phyloP scores from a whole-genome alignment of 208 protist species.

The Trypanosoma lewisi region DNA sequence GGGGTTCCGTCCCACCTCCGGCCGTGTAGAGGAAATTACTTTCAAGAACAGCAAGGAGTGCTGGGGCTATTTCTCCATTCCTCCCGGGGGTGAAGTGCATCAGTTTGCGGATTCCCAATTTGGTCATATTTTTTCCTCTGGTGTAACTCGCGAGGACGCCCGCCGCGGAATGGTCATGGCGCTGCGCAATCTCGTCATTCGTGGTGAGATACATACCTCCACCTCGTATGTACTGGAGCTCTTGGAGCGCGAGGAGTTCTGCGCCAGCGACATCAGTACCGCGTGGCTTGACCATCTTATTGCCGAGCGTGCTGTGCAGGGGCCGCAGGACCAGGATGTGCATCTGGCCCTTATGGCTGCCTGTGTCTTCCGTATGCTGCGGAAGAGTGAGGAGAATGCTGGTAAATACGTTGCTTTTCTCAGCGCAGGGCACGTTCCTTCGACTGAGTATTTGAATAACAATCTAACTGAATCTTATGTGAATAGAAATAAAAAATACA shows the following conservation, averaged over 20 bases:
- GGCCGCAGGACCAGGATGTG: conserved; percentile 49
- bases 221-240: conserved; percentile 92
- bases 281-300: conserved; percentile 89
- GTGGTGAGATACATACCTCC: conserved; percentile 95
- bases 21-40: conserved; percentile 92
- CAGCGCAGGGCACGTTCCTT: conserved; percentile 83
- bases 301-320: conserved; percentile 45
- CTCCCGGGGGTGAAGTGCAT: conserved; percentile 85
- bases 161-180: conserved; percentile 90
- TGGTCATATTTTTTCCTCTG: conserved; percentile 97
- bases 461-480: conserved; percentile 72
- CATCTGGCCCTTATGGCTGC: conserved; percentile 75
- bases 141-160: conserved; percentile 91
- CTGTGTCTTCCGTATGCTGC: conserved; percentile 57
- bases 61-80: conserved; percentile 98
- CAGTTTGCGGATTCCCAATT: conserved; percentile 97
- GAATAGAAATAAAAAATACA: conserved; percentile 71
- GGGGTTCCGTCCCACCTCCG: conserved; percentile 95
- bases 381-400: conserved; percentile 43
- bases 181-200: conserved; percentile 93
- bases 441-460: conserved; percentile 66
- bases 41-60: conserved; percentile 96
- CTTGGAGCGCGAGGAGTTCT: conserved; percentile 80
- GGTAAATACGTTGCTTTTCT: conserved; percentile 76
- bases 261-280: conserved; percentile 77